phyloP scores from a whole-genome alignment of 2,329 filamentous ascomycete species.

The Blastomyces gilchristii region DNA sequence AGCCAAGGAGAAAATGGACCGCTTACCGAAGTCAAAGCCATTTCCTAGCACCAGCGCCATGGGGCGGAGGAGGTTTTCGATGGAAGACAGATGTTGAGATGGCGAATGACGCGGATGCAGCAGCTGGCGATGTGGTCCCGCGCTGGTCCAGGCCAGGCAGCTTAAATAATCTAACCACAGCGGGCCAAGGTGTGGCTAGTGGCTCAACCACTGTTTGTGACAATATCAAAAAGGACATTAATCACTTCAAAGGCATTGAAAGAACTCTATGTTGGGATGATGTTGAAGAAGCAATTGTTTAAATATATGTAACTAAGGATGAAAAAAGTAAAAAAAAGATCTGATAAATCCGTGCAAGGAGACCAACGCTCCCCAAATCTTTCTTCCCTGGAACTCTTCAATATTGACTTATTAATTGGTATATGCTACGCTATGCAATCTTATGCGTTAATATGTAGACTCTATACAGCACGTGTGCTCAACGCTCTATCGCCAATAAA shows the following conservation, averaged over 20 bases:
- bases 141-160: not conserved
- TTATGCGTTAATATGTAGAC: not conserved
- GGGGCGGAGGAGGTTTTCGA: not conserved
- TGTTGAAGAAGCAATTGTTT: not conserved
- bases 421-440: not conserved
- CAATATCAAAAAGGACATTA: not conserved
- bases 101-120: not conserved
- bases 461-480: not conserved
- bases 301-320: no score
- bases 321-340: no score
- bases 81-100: not conserved
- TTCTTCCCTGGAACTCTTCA: not conserved
- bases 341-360: not conserved
- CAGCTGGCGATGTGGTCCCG: not conserved
- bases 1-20: not conserved
- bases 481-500: not conserved
- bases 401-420: not conserved
- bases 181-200: no score
- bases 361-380: no score
- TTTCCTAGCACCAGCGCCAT: slow-evolving; percentile 30
- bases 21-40: slow-evolving; percentile 37
- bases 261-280: not conserved
- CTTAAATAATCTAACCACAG: not conserved
- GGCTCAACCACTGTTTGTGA: not conserved
- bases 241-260: not conserved